Conservation (phyloP, 2,329 filamentous ascomycete genomes). For the Pyrenochaeta sp. region DNA sequence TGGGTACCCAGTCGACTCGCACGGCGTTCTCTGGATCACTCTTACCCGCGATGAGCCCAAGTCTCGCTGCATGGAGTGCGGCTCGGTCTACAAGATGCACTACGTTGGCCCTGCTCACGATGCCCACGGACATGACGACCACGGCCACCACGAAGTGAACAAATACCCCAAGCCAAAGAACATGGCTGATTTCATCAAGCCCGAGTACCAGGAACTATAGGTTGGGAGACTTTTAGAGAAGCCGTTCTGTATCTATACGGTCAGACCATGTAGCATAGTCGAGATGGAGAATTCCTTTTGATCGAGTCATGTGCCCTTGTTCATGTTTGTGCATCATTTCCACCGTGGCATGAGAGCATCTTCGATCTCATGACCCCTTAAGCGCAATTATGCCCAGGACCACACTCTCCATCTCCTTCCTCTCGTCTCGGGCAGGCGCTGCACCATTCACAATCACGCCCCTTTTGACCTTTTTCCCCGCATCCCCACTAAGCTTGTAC, state of each 20-base stretch:
- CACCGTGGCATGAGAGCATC: neutral
- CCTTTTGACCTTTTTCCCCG: slow-evolving; percentile 47
- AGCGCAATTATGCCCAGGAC: slow-evolving; percentile 81
- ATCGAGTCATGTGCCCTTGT: slow-evolving; percentile 7
- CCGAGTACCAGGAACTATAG: slow-evolving; percentile 81
- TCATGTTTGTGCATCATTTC: slow-evolving; percentile 5
- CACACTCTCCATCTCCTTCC: slow-evolving; percentile 70
- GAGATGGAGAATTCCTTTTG: slow-evolving; percentile 29
- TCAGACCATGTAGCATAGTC: slow-evolving; percentile 47
- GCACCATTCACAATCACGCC: slow-evolving; percentile 42
- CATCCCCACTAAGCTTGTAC: slow-evolving; percentile 78
- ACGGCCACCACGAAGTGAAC: slow-evolving; percentile 53
- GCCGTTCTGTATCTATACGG: slow-evolving; percentile 41
- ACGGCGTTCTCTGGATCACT: slow-evolving; percentile 88
- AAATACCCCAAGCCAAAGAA: slow-evolving; percentile 80
- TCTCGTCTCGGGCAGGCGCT: slow-evolving; percentile 54
- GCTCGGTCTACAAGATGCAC: slow-evolving; percentile 96
- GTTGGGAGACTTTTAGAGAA: slow-evolving; percentile 20
- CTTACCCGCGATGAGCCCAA: slow-evolving; percentile 88
- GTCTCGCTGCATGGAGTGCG: slow-evolving; percentile 96
- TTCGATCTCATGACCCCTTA: slow-evolving; percentile 61
- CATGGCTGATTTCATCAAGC: slow-evolving; percentile 94
- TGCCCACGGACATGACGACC: slow-evolving; percentile 62
- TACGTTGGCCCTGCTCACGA: slow-evolving; percentile 87
- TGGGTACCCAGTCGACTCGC: slow-evolving; percentile 89